Evolutionary conservation across 495 filamentous ascomycete genomes (phyloP).

Genomic region (Xylaria bambusicola): DNA sequence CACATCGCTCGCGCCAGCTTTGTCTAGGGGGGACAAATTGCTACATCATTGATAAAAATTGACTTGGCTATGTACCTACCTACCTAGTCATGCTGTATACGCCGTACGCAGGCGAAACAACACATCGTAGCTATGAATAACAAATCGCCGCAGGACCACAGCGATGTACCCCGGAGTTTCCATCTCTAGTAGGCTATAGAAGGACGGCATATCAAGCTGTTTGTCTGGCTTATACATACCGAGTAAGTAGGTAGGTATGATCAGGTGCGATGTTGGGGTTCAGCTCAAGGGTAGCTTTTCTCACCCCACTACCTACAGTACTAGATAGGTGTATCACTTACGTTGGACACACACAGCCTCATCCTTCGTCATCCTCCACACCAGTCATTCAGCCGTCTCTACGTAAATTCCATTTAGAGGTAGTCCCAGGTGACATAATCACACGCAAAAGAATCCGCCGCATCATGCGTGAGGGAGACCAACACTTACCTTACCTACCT

Average conservation of each 20-base stretch:
- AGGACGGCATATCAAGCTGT: background rate
- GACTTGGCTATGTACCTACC: too few species aligned
- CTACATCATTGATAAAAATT: too few species aligned
- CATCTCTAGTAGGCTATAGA: background rate
- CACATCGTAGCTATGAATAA: too few species aligned
- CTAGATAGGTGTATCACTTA: too few species aligned
- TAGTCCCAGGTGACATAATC: background rate
- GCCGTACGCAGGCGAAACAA: too few species aligned
- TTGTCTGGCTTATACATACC: background rate
- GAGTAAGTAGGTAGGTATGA: background rate
- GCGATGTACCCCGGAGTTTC: background rate
- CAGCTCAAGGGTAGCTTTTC: slow-evolving; percentile 14
- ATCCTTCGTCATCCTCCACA: slow-evolving; percentile 9
- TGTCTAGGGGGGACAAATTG: too few species aligned
- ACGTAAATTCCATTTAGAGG: background rate
- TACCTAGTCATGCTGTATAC: too few species aligned
- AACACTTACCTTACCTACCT: too few species aligned
- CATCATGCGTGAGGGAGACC: background rate
- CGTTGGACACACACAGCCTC: slow-evolving; percentile 18
- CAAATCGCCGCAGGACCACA: too few species aligned
- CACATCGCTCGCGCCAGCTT: background rate
- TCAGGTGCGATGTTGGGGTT: too few species aligned
- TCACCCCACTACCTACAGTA: background rate
- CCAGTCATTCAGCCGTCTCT: background rate
- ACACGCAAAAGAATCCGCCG: background rate